Evolutionary conservation across 78 protist species (phyloP), one percentile per base, ranked within the genome.

Genomic region (Acrasis kona): DNA sequence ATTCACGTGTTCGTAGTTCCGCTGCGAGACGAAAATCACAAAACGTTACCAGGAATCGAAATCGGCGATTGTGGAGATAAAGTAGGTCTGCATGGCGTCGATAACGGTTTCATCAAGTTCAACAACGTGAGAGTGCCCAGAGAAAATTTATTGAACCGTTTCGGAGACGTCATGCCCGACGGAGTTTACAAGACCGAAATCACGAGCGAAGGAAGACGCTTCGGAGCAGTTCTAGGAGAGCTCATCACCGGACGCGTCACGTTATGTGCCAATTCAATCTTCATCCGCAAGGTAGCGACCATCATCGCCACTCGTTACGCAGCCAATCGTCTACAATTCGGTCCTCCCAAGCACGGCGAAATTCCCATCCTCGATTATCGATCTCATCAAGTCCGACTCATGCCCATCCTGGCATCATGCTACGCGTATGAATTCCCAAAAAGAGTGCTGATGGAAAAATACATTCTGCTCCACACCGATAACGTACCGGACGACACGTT

Each of bases 31-130:
- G 29, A 30, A 34, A 31, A 85, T 5, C 7, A 39, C 19, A 36
- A 37, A 27, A 39, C 74, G 29, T 1, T 74, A 10, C 69, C 81
- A 6, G 89, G 89, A 27, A 77, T 85, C 0, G 40, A 70, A 0
- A 27, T 80, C 0, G 89, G 81, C 4, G 89, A 85, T 41, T 71
- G 65, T 58, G 89, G 89, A 0, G 83, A 83, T 35, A 85, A 85
- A 75, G 68, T 73, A 66, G 89, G 89, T 30, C 28, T 71, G 19
- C 74, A 85, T 35, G 89, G 89, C 36, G 84, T 85, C n/a, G 89
- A 85, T 12, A 85, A 85, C 67, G 89, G 89, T 35, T 65, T 78
- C 41, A 8, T 85, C 2, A 81, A 85, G 89, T 85, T 85, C 31
- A 69, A 85, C 2, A 19, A 69, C 9, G 89, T 85, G 19, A 65